A percentile compares a stretch with the other conserved stretches of the same genome.
Conservation (phyloP, 1,139 yeast species). For the Sugiyamaella japonica region DNA sequence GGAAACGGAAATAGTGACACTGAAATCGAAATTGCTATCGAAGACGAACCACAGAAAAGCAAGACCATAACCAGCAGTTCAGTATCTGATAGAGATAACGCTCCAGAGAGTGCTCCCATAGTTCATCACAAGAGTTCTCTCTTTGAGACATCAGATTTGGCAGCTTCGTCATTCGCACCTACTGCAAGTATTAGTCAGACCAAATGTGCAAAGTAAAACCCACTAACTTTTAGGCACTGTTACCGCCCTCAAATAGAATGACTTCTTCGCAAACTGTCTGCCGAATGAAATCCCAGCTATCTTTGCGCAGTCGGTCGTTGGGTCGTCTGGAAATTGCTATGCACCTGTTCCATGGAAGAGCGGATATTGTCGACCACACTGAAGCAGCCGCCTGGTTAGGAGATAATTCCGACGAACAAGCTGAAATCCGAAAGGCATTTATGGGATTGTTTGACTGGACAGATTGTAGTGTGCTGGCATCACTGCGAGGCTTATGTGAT, state of each 20-base stretch:
- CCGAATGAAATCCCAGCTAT: constrained; percentile 6
- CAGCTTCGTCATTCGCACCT: not conserved
- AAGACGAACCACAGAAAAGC: not conserved
- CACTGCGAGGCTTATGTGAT: constrained; percentile 63
- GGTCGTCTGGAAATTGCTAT: constrained; percentile 22
- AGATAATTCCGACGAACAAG: constrained; percentile 29
- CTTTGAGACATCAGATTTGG: not conserved
- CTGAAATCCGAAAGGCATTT: constrained; percentile 32
- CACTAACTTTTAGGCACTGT: not conserved
- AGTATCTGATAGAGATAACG: no score
- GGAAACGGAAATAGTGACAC: not conserved
- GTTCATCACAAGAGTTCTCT: not conserved
- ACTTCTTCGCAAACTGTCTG: constrained; percentile 5
- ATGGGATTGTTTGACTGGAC: constrained; percentile 39
- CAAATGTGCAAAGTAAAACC: not conserved
- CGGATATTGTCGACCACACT: constrained; percentile 24
- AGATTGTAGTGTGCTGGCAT: constrained; percentile 41
- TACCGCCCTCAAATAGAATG: not conserved
- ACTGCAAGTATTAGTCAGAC: not conserved
- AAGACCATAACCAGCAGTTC: not conserved
- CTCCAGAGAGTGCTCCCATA: no score
- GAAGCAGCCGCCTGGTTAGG: constrained; percentile 39
- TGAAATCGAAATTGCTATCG: not conserved
- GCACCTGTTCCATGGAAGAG: constrained; percentile 27
- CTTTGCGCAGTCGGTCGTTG: constrained; percentile 3